Evolutionary conservation across 371 early-diverging fungal species (phyloP), one percentile per base, ranked within the genome.

Genomic region (Apophysomyces elegans): DNA sequence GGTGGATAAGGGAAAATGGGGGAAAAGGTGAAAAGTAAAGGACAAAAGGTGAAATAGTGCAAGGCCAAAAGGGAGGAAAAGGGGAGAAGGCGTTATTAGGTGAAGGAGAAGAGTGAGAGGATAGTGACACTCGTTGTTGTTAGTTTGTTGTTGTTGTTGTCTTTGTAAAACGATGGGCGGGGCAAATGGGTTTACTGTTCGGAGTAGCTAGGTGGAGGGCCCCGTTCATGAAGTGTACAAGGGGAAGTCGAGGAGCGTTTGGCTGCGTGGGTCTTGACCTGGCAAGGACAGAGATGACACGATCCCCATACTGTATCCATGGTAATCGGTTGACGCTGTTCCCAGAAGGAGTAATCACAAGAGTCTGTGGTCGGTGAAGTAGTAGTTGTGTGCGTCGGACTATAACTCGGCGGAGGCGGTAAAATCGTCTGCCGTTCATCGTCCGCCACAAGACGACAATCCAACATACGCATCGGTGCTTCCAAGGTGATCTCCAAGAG

Each of bases 381-480:
- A 26, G 2, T 26, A 26, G 32, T 26, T 3, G 32, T 2, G 32
- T 26, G 32, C 58, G 75, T 90, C 18, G 86, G 87, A 12, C 93
- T 88, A 87, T 77, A 83, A 16, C 79, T 86, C n/a, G 91, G 88
- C 12, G 92, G 93, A 65, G 97, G 98, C 14, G 90, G 92, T 47
- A 90, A 89, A 54, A 87, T 90, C 1, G 95, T 97, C 69, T 84
- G 91, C 50, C 85, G 91, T 46, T 76, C 75, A 47, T 80, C 78
- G 62, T 75, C 83, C 0, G 74, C 72, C 0, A 83, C 80, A 7
- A 76, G 46, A 8, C 79, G 80, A 47, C 80, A 83, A 39, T 80
- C 77, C 32, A 80, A 59, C 36, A 79, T 67, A 38, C 71, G 77
- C 14, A 70, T 65, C 36, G 78, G 77, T 5, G 81, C 66, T 4